These are phyloP conservation scores for Zoysia pacifica DNA, from an alignment of 176 grass and related monocot species.

Conservation along the genomic window DNA sequence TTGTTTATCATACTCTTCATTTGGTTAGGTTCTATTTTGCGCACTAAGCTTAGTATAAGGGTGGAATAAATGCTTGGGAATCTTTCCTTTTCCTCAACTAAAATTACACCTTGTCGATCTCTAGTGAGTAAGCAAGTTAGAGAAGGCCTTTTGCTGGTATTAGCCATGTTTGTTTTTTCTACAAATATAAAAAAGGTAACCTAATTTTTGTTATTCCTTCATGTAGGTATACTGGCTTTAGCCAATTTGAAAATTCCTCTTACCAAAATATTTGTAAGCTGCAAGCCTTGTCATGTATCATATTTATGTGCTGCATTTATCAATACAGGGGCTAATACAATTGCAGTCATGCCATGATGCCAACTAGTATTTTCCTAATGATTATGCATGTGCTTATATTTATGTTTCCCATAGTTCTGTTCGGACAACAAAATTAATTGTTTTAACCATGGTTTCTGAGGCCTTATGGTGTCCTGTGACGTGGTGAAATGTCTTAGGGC, in stretches of 20 bases:
- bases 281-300: not conserved
- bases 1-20: not conserved
- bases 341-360: too few species aligned
- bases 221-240: not conserved
- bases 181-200: not conserved
- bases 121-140: slow-evolving; percentile 11
- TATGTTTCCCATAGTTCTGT: too few species aligned
- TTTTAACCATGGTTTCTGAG: too few species aligned
- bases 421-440: too few species aligned
- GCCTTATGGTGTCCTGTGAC: too few species aligned
- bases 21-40: not conserved
- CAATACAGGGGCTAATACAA: not conserved
- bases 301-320: not conserved
- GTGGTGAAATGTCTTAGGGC: too few species aligned
- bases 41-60: not conserved
- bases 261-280: not conserved
- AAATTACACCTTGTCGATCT: not conserved
- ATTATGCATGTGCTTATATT: too few species aligned
- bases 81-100: not conserved
- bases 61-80: not conserved
- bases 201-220: not conserved
- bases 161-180: not conserved
- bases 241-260: not conserved
- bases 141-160: not conserved
- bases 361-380: too few species aligned